Percentiles rank a stretch among this genome's conserved stretches.
Conservation (phyloP, 345 rosid genomes). For the Eucalyptus curtisii region DNA sequence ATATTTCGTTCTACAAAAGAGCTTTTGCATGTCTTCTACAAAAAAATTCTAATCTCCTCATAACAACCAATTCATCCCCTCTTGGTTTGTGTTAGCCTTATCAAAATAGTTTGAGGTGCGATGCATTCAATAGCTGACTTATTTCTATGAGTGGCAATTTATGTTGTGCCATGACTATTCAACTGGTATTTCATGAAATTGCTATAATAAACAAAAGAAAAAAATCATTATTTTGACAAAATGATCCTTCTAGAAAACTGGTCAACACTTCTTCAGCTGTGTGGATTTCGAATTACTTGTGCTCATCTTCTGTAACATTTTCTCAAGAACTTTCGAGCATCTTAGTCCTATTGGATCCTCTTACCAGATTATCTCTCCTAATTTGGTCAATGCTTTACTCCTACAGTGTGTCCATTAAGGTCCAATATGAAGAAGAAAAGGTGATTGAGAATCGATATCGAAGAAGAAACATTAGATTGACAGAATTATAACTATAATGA, state of each 20-base stretch:
- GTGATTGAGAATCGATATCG: not conserved
- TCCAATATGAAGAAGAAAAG: not conserved
- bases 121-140: not conserved
- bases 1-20: not conserved
- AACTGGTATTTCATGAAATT: not conserved
- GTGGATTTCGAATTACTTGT: not conserved
- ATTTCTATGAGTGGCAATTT: not conserved
- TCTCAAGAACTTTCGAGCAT: not conserved
- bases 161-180: not conserved
- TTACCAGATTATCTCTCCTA: not conserved
- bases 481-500: not conserved
- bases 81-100: not conserved
- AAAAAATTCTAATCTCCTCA: not conserved
- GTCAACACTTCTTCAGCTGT: not conserved
- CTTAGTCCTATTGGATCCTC: not conserved
- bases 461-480: not conserved
- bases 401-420: not conserved
- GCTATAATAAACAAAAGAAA: not conserved
- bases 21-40: not conserved
- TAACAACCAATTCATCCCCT: not conserved
- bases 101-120: not conserved
- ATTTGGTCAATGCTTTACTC: not conserved
- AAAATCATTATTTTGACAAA: not conserved
- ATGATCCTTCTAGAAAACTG: not conserved
- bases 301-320: not conserved